phyloP scores from a whole-genome alignment of 1,284 basidiomycete genomes.

The Farysia itapuensis region DNA sequence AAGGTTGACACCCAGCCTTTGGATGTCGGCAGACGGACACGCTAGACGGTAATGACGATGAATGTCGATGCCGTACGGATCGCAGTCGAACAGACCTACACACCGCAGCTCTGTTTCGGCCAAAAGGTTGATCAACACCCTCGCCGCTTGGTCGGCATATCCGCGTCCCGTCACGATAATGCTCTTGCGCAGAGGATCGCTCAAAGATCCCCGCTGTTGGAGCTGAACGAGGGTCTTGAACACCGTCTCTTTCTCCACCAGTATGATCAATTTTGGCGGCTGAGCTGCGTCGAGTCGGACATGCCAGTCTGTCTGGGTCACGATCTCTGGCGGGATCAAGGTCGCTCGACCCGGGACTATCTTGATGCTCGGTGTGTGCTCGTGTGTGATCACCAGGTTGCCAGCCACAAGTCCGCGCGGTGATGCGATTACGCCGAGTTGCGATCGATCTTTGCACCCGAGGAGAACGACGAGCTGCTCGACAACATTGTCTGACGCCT shows the following conservation, averaged over 20 bases:
- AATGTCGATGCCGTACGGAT: conserved; percentile 50
- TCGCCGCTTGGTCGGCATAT: conserved; percentile 45
- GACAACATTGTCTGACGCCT: conserved; percentile 31
- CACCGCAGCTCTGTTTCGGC: neutral
- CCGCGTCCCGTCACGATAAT: conserved; percentile 36
- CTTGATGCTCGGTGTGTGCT: neutral
- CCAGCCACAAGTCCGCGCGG: conserved; percentile 40
- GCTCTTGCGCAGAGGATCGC: neutral
- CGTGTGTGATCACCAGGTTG: conserved; percentile 1
- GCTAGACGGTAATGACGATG: conserved; percentile 3
- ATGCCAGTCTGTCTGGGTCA: neutral
- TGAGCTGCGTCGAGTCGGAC: neutral
- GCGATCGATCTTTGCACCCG: conserved; percentile 2
- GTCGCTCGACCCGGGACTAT: neutral
- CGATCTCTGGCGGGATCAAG: conserved; percentile 9
- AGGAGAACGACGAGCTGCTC: conserved; percentile 7
- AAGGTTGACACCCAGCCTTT: conserved; percentile 16
- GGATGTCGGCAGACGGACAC: neutral
- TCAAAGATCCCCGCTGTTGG: neutral
- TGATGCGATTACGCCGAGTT: conserved; percentile 37
- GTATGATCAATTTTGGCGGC: conserved; percentile 5
- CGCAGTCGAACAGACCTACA: conserved; percentile 16
- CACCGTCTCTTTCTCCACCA: conserved; percentile 53
- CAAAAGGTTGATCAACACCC: conserved; percentile 11
- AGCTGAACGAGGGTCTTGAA: conserved; percentile 25